These are phyloP conservation scores for Gentiana straminea DNA, from an alignment of 257 asterid genomes.

Conservation along the genomic window DNA sequence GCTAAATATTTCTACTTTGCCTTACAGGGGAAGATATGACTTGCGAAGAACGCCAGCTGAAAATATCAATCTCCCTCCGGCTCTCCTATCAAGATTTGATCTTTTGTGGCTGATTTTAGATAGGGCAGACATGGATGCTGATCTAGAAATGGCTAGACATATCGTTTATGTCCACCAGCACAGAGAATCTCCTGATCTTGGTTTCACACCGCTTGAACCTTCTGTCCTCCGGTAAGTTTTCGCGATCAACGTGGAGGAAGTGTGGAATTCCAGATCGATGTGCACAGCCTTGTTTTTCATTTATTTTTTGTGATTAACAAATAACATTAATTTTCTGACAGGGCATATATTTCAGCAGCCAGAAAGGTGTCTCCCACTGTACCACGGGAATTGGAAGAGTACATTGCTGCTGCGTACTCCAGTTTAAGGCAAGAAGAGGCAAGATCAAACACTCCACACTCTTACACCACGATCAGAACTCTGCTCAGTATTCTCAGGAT, in stretches of 20 bases:
- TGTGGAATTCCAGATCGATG: too few relatives aligned
- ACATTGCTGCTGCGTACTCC: constrained; percentile 86
- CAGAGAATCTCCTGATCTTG: constrained; percentile 95
- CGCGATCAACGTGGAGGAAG: not conserved
- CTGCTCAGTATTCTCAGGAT: constrained; percentile 81
- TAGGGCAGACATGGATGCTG: constrained; percentile 96
- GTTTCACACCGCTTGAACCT: constrained; percentile 96
- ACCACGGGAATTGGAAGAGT: constrained; percentile 87
- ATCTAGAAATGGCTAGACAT: constrained; percentile 97
- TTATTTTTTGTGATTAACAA: too few relatives aligned
- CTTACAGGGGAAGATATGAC: constrained; percentile 90
- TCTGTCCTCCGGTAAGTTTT: constrained; percentile 67
- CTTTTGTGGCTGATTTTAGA: constrained; percentile 95
- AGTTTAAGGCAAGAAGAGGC: constrained; percentile 99
- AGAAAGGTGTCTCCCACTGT: constrained; percentile 74
- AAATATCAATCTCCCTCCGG: constrained; percentile 97
- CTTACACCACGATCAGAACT: constrained; percentile 74
- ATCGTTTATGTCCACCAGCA: constrained; percentile 95
- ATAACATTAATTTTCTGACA: constrained; percentile 12
- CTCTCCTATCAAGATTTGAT: constrained; percentile 96
- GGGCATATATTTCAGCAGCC: constrained; percentile 96
- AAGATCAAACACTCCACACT: constrained; percentile 74
- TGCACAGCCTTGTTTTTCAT: too few relatives aligned
- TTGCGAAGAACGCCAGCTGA: constrained; percentile 96
- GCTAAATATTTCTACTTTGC: not conserved